Percentiles rank a stretch among this genome's conserved stretches.
These are phyloP conservation scores for Ganoderma boninense DNA, from an alignment of 1,284 basidiomycete genomes.

Conservation along the genomic window DNA sequence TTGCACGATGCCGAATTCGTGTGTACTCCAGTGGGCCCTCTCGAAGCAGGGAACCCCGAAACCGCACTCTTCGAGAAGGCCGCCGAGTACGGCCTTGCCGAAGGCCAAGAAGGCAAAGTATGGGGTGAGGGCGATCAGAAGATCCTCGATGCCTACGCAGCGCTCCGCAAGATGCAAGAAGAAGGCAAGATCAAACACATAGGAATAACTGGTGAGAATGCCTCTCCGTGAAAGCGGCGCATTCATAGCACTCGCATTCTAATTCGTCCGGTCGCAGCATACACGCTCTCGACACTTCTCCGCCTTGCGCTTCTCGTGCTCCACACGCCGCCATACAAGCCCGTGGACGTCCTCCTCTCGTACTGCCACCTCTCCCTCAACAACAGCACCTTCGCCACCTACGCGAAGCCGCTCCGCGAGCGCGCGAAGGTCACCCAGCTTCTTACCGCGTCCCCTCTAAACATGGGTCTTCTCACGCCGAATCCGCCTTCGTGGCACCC, in stretches of 20 bases:
- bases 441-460: conserved; percentile 88
- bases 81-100: conserved; percentile 66
- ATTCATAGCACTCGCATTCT: background rate
- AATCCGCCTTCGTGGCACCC: conserved; percentile 88
- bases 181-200: conserved; percentile 83
- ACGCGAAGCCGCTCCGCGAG: conserved; percentile 64
- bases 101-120: conserved; percentile 65
- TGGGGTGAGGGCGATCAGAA: conserved; percentile 84
- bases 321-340: conserved; percentile 67
- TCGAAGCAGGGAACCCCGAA: conserved; percentile 61
- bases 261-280: conserved; percentile 55
- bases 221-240: background rate
- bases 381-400: conserved; percentile 73
- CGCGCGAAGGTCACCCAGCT: conserved; percentile 78
- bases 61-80: conserved; percentile 60
- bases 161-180: conserved; percentile 79
- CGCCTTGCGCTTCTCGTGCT: conserved; percentile 83
- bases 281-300: conserved; percentile 89
- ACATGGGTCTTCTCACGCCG: conserved; percentile 89
- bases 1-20: conserved; percentile 96
- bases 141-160: conserved; percentile 78
- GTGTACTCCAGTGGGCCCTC: conserved; percentile 61
- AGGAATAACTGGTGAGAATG: conserved; percentile 79
- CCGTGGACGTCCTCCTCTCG: conserved; percentile 84
- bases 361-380: conserved; percentile 92